Conservation (phyloP, 768 basidiomycete species). For the Neoboletus subvelutipes region DNA sequence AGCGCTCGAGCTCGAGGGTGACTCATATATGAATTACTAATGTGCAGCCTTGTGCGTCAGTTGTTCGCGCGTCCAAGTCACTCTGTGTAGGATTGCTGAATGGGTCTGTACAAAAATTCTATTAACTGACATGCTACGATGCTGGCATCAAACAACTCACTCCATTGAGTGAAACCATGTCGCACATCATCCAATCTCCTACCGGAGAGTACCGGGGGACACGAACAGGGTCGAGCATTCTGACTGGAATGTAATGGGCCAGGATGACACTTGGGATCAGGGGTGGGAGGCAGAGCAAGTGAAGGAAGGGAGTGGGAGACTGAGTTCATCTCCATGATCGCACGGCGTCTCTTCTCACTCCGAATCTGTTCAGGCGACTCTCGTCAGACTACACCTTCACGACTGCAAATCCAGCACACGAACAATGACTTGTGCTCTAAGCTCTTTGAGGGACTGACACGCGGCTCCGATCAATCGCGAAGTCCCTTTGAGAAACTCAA, state of each 20-base stretch:
- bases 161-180: rapidly evolving
- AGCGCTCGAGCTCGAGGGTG: too few relatives aligned
- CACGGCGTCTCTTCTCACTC: background rate
- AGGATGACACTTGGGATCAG: too few relatives aligned
- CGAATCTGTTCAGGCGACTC: background rate
- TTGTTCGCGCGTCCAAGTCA: constrained; percentile 4
- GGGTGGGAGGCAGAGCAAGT: too few relatives aligned
- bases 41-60: too few relatives aligned
- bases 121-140: background rate
- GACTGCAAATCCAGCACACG: background rate
- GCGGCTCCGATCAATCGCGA: background rate
- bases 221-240: background rate
- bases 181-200: background rate
- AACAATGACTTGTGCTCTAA: constrained; percentile 5
- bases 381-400: background rate
- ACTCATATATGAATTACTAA: too few relatives aligned
- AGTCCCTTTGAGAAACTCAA: background rate
- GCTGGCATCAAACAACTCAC: background rate
- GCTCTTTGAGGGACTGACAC: background rate
- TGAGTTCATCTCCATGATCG: too few relatives aligned
- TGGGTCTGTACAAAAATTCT: background rate
- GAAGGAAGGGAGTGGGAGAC: too few relatives aligned
- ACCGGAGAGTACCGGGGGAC: background rate
- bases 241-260: too few relatives aligned
- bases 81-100: background rate